Evolutionary conservation across 345 rosid species (phyloP), one percentile per base, ranked within the genome.

Genomic region (Rhizophora apiculata): DNA sequence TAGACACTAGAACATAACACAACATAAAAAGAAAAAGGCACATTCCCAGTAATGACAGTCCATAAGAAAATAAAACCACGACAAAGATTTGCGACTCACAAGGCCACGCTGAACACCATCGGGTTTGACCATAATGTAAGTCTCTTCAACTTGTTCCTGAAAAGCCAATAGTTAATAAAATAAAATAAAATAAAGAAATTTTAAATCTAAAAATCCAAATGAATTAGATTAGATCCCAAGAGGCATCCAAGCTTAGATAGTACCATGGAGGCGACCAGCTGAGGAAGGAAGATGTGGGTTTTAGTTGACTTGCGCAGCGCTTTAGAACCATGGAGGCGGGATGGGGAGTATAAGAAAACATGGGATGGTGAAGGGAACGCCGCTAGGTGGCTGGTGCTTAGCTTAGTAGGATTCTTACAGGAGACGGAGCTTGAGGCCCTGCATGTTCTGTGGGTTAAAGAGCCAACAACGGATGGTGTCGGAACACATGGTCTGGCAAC

Each of bases 41-140:
- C 49, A 15, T 69, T 27, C 26, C 34, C 5, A 31, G 22, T 24
- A 60, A 21, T 26, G 36, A 18, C 22, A 18, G 36, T 8, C 6
- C 26, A 27, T 10, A 29, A 5, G 2, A 34, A 34, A 34, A 34
- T 34, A 34, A 34, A 34, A 34, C 37, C 37, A 34, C 10, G 37
- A 34, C 9, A 24, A 52, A 52, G 15, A 53, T 26, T 29, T 36
- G 18, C 56, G 54, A 75, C 93, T 85, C 83, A 91, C 98, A 64
- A 94, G 95, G 78, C 93, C 97, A 37, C 96, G 87, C 73, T 95
- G 96, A 34, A 95, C 87, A 30, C 96, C 99, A 39, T 95, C 97
- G 2, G 96, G 99, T 79, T 95, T 95, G 58, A 91, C 84, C 97
- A 95, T 91, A 68, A 94, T 82, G 81, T 94, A 94, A 72, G 89